phyloP scores from a whole-genome alignment of 2,329 filamentous ascomycete species.

The Ascochyta rabiei region DNA sequence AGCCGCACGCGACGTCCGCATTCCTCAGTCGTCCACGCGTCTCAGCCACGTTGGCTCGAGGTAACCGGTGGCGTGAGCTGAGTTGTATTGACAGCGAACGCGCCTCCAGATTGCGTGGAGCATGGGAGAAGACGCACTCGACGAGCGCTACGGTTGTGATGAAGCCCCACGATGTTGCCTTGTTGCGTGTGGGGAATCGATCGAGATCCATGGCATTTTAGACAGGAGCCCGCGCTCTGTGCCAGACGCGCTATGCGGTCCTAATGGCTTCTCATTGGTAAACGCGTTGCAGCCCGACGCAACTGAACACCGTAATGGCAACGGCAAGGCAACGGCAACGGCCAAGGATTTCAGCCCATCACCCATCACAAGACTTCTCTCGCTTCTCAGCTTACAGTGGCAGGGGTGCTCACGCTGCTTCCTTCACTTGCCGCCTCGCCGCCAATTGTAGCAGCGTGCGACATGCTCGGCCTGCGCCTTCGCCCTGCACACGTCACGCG shows the following conservation, averaged over 20 bases:
- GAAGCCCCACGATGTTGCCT: conserved; percentile 9
- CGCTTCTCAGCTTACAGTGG: conserved; percentile 13
- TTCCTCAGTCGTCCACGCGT: conserved; percentile 17
- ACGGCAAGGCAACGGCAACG: neutral
- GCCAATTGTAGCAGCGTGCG: conserved; percentile 10
- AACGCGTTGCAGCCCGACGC: neutral
- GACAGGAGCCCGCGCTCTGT: conserved; percentile 14
- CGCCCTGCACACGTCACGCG: conserved; percentile 10
- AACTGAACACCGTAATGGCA: no score
- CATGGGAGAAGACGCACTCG: neutral
- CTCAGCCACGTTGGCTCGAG: conserved; percentile 10
- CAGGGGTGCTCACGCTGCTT: conserved; percentile 9
- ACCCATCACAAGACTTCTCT: conserved; percentile 14
- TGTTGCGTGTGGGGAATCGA: conserved; percentile 6
- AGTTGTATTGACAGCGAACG: conserved; percentile 5
- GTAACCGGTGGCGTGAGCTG: conserved; percentile 4
- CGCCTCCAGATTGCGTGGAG: neutral
- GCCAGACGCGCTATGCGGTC: conserved; percentile 5
- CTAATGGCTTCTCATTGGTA: neutral
- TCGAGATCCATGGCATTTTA: conserved; percentile 24
- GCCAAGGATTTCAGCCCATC: conserved; percentile 10
- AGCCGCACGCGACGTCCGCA: conserved; percentile 22
- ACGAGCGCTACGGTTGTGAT: neutral
- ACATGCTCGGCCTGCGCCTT: conserved; percentile 7
- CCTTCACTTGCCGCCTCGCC: conserved; percentile 11